Evolutionary conservation across 768 basidiomycete species (phyloP).

Genomic region (Pleurotus giganteus): DNA sequence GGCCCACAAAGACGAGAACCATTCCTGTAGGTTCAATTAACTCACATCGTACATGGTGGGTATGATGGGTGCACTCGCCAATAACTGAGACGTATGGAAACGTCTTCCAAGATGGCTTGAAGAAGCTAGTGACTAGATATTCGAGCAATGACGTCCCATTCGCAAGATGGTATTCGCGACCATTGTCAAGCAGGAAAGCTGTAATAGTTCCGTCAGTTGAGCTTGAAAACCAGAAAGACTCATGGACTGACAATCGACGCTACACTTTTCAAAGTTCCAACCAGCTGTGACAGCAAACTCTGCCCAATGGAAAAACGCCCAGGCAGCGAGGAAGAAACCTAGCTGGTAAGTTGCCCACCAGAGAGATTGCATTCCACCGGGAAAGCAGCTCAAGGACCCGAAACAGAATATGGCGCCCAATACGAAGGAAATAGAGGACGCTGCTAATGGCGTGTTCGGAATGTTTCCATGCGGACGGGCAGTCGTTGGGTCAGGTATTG

Average conservation of each 20-base stretch:
- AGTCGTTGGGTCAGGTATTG: conserved; percentile 38
- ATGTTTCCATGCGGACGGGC: conserved; percentile 51
- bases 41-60: background rate
- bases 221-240: background rate
- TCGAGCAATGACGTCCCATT: conserved; percentile 77
- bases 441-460: conserved; percentile 88
- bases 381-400: conserved; percentile 48
- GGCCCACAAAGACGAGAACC: conserved; percentile 62
- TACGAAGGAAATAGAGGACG: conserved; percentile 77
- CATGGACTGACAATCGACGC: conserved; percentile 78
- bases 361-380: conserved; percentile 39
- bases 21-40: conserved; percentile 47
- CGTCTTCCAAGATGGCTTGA: conserved; percentile 62
- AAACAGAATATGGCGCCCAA: conserved; percentile 72
- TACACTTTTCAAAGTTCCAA: conserved; percentile 92
- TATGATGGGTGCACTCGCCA: conserved; percentile 39
- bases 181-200: conserved; percentile 96
- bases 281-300: conserved; percentile 96
- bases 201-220: background rate
- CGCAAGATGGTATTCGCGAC: conserved; percentile 79
- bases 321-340: conserved; percentile 79
- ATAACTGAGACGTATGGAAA: conserved; percentile 54
- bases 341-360: conserved; percentile 77
- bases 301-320: conserved; percentile 88
- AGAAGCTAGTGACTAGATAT: conserved; percentile 70